Evolutionary conservation across 2,329 filamentous ascomycete species (phyloP).

Genomic region (Fusarium duplospermum): DNA sequence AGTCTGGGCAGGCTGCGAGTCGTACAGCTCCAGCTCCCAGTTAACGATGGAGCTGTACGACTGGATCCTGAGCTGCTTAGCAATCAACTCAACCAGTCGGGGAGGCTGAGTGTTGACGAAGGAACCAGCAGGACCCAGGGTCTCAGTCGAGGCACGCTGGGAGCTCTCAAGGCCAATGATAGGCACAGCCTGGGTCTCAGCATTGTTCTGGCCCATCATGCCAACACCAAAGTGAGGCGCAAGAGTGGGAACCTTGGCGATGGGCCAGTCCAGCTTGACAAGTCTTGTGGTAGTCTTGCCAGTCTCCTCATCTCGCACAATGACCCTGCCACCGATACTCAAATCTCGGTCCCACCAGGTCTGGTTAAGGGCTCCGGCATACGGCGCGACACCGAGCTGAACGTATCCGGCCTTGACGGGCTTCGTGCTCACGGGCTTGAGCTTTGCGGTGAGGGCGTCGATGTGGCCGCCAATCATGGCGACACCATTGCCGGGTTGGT

Average conservation of each 20-base stretch:
- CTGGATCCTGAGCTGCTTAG: constrained; percentile 77
- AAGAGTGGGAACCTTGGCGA: constrained; percentile 90
- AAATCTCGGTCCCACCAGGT: constrained; percentile 99
- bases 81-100: constrained; percentile 85
- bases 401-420: constrained; percentile 86
- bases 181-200: constrained; percentile 93
- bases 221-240: constrained; percentile 92
- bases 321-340: constrained; percentile 87
- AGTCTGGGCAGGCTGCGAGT: constrained; percentile 85
- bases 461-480: constrained; percentile 93
- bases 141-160: constrained; percentile 49
- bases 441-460: constrained; percentile 87
- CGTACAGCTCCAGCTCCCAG: constrained; percentile 97
- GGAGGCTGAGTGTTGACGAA: constrained; percentile 89
- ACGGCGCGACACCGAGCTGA: constrained; percentile 92
- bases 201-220: constrained; percentile 76
- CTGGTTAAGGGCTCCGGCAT: constrained; percentile 85
- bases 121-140: constrained; percentile 72
- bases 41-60: constrained; percentile 83
- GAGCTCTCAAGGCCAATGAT: constrained; percentile 90
- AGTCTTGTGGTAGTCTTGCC: constrained; percentile 84
- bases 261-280: constrained; percentile 93
- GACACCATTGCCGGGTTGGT: constrained; percentile 86
- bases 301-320: constrained; percentile 78
- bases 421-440: constrained; percentile 91